Percentiles rank a stretch among this genome's conserved stretches.
Evolutionary conservation across 805 yeast species (phyloP).

Genomic region (Kodamaea kakaduensis): DNA sequence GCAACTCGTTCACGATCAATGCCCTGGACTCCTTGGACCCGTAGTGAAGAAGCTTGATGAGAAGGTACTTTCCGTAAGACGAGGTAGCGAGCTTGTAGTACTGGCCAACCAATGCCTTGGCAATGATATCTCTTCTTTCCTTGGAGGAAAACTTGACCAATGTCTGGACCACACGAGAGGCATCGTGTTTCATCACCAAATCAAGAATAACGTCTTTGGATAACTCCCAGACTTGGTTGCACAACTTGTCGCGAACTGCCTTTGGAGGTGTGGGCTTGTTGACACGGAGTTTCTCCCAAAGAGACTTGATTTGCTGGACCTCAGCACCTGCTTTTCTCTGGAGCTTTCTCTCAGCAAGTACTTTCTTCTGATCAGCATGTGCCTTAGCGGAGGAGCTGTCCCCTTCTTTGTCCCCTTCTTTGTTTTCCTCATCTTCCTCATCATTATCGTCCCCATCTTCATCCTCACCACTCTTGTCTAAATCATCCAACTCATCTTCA

Average conservation of each 20-base stretch:
- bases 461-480: conserved; percentile 19
- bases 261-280: conserved; percentile 79
- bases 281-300: conserved; percentile 91
- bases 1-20: conserved; percentile 74
- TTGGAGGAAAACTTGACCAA: conserved; percentile 80
- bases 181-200: conserved; percentile 90
- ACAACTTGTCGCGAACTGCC: conserved; percentile 67
- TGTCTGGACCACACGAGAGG: conserved; percentile 93
- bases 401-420: conserved; percentile 11
- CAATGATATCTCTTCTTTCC: conserved; percentile 70
- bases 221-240: conserved; percentile 81
- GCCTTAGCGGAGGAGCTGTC: conserved; percentile 50
- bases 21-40: conserved; percentile 82
- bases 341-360: conserved; percentile 77
- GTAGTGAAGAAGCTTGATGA: conserved; percentile 86
- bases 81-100: conserved; percentile 83
- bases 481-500: conserved; percentile 19
- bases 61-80: conserved; percentile 87
- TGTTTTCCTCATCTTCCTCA: conserved; percentile 39
- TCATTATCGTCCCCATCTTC: conserved; percentile 18
- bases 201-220: conserved; percentile 75
- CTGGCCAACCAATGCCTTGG: conserved; percentile 64
- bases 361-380: conserved; percentile 78
- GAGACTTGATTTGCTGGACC: conserved; percentile 75
- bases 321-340: conserved; percentile 83